Evolutionary conservation across 148 eudicot genomes (phyloP).

Genomic region (Persicaria maculosa): DNA sequence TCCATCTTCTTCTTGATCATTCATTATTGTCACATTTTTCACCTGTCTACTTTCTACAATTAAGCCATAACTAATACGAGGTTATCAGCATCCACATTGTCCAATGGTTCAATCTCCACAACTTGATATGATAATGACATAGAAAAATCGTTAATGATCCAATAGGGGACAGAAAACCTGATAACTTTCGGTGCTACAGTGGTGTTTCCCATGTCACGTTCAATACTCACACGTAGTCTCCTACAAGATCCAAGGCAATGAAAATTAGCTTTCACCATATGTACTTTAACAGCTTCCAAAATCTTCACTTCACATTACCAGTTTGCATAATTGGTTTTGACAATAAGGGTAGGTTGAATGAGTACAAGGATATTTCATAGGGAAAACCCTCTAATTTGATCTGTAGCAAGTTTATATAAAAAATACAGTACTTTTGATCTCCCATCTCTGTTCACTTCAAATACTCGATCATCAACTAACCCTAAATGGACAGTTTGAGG

Average conservation of each 20-base stretch:
- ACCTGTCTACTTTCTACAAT: too few relatives aligned
- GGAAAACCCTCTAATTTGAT: neutral
- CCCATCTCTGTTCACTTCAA: too few relatives aligned
- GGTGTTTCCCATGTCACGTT: conserved; percentile 93
- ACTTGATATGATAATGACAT: conserved; percentile 72
- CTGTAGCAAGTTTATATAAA: too few relatives aligned
- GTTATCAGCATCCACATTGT: conserved; percentile 48
- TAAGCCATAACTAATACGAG: conserved; percentile 15
- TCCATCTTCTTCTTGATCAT: too few relatives aligned
- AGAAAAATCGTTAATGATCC: conserved; percentile 78
- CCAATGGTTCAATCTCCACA: conserved; percentile 88
- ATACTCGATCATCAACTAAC: too few relatives aligned
- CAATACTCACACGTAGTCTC: conserved; percentile 93
- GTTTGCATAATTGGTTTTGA: neutral
- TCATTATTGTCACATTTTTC: too few relatives aligned
- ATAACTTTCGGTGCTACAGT: conserved; percentile 73
- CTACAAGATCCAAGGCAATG: conserved; percentile 26
- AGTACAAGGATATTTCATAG: neutral
- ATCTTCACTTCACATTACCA: too few relatives aligned
- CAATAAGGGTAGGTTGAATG: neutral
- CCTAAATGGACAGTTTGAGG: too few relatives aligned
- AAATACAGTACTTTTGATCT: too few relatives aligned
- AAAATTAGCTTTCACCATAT: neutral
- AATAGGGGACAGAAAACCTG: conserved; percentile 89
- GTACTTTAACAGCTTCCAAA: neutral